phyloP scores from a whole-genome alignment of 129 eudicot genomes.

The Helianthus tuberosus region DNA sequence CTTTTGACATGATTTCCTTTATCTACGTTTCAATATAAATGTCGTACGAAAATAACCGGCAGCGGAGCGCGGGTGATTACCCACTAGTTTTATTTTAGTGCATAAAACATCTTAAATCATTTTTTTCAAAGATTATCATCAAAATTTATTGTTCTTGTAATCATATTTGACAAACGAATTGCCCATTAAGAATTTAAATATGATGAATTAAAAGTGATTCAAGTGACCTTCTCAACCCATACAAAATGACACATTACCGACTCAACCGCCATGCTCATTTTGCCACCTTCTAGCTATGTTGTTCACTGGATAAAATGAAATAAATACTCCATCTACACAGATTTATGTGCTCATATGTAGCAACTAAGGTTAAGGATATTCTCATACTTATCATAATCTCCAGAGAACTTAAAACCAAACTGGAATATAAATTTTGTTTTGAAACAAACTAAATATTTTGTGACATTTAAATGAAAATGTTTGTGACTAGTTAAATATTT shows the following conservation, averaged over 20 bases:
- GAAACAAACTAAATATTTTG: background rate
- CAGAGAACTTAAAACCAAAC: conserved; percentile 3
- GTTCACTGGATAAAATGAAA: background rate
- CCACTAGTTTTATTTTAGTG: background rate
- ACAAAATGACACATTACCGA: too few species aligned
- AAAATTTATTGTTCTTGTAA: background rate
- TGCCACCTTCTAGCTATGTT: background rate
- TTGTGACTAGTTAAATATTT: too few species aligned
- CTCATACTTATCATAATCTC: background rate
- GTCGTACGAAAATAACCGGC: too few species aligned
- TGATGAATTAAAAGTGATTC: too few species aligned
- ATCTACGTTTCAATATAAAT: too few species aligned
- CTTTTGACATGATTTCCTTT: too few species aligned
- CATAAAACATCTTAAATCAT: background rate
- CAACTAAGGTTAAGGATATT: background rate
- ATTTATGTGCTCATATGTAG: background rate
- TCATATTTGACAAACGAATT: background rate
- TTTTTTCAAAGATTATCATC: background rate
- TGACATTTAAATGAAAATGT: background rate
- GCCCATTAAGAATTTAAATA: too few species aligned
- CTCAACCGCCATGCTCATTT: background rate
- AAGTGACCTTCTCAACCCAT: too few species aligned
- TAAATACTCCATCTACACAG: conserved; percentile 1
- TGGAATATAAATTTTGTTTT: background rate
- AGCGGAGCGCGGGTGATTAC: too few species aligned